These are phyloP conservation scores for Fusarium chaquense DNA, from an alignment of 2,329 filamentous ascomycete genomes.

Conservation along the genomic window DNA sequence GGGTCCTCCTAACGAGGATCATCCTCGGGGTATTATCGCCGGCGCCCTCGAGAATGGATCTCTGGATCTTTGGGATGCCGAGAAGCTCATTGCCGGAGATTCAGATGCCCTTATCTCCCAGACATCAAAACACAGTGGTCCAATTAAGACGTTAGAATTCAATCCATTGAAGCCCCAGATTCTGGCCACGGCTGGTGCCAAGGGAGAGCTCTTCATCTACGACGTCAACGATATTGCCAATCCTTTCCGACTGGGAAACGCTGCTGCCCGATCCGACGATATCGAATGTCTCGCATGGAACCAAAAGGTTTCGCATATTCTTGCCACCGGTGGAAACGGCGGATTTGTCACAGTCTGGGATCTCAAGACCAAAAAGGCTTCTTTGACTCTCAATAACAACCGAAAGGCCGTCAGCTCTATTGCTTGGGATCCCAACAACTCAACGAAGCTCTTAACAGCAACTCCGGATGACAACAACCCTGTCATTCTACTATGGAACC, in stretches of 20 bases:
- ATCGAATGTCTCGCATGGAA: conserved; percentile 99
- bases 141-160: conserved; percentile 96
- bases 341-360: conserved; percentile 99
- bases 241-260: conserved; percentile 88
- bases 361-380: conserved; percentile 97
- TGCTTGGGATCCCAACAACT: conserved; percentile 95
- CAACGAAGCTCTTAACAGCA: conserved; percentile 93
- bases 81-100: conserved; percentile 68
- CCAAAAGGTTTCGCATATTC: conserved; percentile 94
- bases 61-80: conserved; percentile 93
- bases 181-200: conserved; percentile 90
- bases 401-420: conserved; percentile 95
- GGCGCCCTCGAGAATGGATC: conserved; percentile 95
- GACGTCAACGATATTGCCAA: conserved; percentile 91
- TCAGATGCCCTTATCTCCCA: conserved; percentile 85
- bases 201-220: conserved; percentile 96
- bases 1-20: conserved; percentile 82
- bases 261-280: conserved; percentile 90
- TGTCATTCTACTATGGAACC: conserved; percentile 91
- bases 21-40: conserved; percentile 89
- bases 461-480: conserved; percentile 91
- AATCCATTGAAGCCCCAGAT: conserved; percentile 93
- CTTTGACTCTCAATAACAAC: conserved; percentile 93
- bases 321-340: conserved; percentile 91
- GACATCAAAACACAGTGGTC: conserved; percentile 89